Evolutionary conservation across 2,329 filamentous ascomycete species (phyloP), one percentile per base, ranked within the genome.

Genomic region (Fusarium napiforme): DNA sequence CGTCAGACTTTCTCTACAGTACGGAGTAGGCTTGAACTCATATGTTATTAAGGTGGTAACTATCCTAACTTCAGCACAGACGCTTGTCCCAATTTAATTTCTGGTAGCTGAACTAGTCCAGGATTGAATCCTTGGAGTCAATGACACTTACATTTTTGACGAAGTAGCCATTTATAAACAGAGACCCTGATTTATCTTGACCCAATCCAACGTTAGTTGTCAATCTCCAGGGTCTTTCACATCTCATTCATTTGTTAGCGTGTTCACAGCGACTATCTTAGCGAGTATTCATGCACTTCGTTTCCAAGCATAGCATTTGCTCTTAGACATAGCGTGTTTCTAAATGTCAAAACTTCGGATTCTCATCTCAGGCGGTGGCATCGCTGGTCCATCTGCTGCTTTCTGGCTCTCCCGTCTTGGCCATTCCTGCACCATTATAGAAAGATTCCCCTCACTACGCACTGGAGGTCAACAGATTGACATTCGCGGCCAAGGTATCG

Each of bases 281-380:
- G 14, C 46, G 6, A 52, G 5, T 18, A 9, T 40, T 45, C 12
- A 37, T 60, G 16, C 36, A 34, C 19, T 26, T 6, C 21, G 12
- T 32, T 36, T 37, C n/a, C 4, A 39, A 12, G 15, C 11, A 39
- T 21, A 39, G 16, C 18, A 19, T 26, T 46, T 12, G 21, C 23
- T n/a, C 36, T 16, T 36, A 28, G 23, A 28, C 37, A 16, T 23
- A n/a, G 9, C 23, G 36, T 23, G 26, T n/a, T 23, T 36, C n/a
- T n/a, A 32, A 50, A 72, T 72, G 69, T 42, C 50, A 12, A 63
- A 79, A 19, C 72, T 86, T 62, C 85, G 80, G 75, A 77, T 89
- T 47, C 84, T 89, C 68, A 86, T 89, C 67, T 79, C 82, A 56
- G 85, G 86, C 64, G 84, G 81, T 9, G 85, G 85, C 64, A 80